Evolutionary conservation across 768 basidiomycete species (phyloP), one percentile per base, ranked within the genome.

Genomic region (Jaapia argillacea): DNA sequence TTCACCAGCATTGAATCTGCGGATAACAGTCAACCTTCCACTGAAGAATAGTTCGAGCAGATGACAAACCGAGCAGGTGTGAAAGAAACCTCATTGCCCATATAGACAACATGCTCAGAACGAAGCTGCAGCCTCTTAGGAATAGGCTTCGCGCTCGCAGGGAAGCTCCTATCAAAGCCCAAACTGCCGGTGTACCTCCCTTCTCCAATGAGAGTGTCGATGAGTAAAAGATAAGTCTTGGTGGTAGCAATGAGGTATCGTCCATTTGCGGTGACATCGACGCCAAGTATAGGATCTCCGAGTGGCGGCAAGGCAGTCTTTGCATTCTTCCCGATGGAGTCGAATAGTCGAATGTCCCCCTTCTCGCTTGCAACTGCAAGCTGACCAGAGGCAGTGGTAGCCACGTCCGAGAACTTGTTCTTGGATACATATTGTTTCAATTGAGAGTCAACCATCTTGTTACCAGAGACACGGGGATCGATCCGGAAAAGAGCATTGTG

Each of bases 401-500:
- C 70, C 25, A 96, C 79, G 6, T 88, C 85, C 0, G 91, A 96
- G 62, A 99, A 99, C 57, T 83, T 82, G 69, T 92, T 93, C 74
- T 96, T 97, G 62, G 80, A 77, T 38, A 77, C 79, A 60, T 99
- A 99, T 58, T 97, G 92, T 69, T 98, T 99, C 69, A 79, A 92
- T 60, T 97, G 85, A 52, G 77, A 81, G 48, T 97, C 86, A 46
- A 97, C 94, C 60, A 98, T 75, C 67, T 98, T 97, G 60, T 70
- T 80, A 43, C 93, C 93, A 4, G 84, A 80, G 2, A 97, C 68
- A 47, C 96, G 90, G 35, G 96, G 96, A 64, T 99, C 96, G 62
- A 99, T 86, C 39, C 92, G 85, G 85, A 97, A 99, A 38, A 99
- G 70, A 6, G 91, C 86, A 57, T 98, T 98, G 63, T 89, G 84